Base-by-base conservation (phyloP, 2,329 filamentous ascomycete species). In the Elsinoe perseae region DNA sequence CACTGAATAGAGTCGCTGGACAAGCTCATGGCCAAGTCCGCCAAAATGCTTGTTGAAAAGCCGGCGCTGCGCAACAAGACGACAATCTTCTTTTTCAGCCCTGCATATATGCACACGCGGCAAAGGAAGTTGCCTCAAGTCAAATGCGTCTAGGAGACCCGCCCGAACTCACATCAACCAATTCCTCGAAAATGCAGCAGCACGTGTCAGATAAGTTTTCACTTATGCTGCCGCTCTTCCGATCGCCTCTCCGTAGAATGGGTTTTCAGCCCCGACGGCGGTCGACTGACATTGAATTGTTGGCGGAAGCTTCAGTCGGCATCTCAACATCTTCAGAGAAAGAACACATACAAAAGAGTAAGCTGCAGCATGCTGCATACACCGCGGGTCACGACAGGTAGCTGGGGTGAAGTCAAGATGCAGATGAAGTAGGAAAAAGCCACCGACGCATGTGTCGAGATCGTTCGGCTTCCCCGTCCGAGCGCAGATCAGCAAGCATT, bases 21-120 rank as follows among this genome's bases (percentile, higher is more conserved):
- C 48, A 52, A 52, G 48, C 48, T 34, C 48, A 7, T n/a, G 28
- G 48, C 48, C 48, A 52, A 52, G 48, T 30, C 27, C 8, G 48
- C 30, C 16, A 23, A 34, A 52, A 52, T 20, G 48, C 48, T 52
- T 52, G 48, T 34, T 18, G n/a, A n/a, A 16, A 2, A 23, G 12
- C 27, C 43, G 23, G 43, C 27, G 23, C 20, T 32, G n/a, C 27
- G 25, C 2, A n/a, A 2, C 43, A 18, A 7, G 23, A 28, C 27
- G 10, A 48, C 42, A 12, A 30, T n/a, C 28, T 30, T 30, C 12
- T 30, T 30, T 5, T 36, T 36, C 32, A 36, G n/a, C n/a, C n/a
- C n/a, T n/a, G n/a, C n/a, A n/a, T n/a, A n/a, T n/a, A n/a, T n/a
- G n/a, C n/a, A n/a, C n/a, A n/a, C n/a, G n/a, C n/a, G n/a, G n/a